Evolutionary conservation across 768 basidiomycete species (phyloP), one percentile per base, ranked within the genome.

Genomic region (Trametes sanguinea): DNA sequence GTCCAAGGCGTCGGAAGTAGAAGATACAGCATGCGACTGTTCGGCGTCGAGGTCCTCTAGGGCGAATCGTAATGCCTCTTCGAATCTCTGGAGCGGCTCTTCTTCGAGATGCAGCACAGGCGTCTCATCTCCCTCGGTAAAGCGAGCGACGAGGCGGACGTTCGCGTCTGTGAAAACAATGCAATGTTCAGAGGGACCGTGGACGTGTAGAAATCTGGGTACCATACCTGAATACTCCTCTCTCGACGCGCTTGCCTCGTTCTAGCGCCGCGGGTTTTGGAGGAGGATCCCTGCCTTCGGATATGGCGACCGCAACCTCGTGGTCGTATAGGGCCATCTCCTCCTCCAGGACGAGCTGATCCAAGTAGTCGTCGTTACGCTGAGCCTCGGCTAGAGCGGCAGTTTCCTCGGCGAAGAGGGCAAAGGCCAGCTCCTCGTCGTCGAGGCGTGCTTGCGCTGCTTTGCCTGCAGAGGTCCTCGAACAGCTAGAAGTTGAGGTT

Each of bases 371-470:
- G 37, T 62, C 55, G 17, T 48, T 16, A 29, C 14, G 17, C 9
- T 16, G 33, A 3, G 42, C 43, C 4, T 46, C 51, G 7, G 61
- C 53, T 2, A 71, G 58, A 14, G 57, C 48, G 27, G 55, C 55
- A 2, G 70, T 68, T 39, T 71, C 70, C 30, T 71, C 52, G 4
- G 60, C 67, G 42, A 69, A 71, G n/a, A 71, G 43, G 0, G 44
- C 5, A 40, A 65, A 51, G 6, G 70, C 68, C 13, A 71, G 65
- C 54, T 71, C 70, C 30, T 68, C 65, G 42, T 71, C 70, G 8
- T 60, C 57, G 27, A 64, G 45, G 6, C 43, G 44, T 1, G 33
- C 27, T 1, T 45, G 44, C n/a, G 57, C 4, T 7, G 7, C n/a
- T 6, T 16, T 43, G 46, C 48, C 22, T 27, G 32, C 42, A 46